Percentiles rank a stretch among this genome's conserved stretches.
Conservation (phyloP, 163 green algal genomes). For the Scenedesmus sp. region DNA sequence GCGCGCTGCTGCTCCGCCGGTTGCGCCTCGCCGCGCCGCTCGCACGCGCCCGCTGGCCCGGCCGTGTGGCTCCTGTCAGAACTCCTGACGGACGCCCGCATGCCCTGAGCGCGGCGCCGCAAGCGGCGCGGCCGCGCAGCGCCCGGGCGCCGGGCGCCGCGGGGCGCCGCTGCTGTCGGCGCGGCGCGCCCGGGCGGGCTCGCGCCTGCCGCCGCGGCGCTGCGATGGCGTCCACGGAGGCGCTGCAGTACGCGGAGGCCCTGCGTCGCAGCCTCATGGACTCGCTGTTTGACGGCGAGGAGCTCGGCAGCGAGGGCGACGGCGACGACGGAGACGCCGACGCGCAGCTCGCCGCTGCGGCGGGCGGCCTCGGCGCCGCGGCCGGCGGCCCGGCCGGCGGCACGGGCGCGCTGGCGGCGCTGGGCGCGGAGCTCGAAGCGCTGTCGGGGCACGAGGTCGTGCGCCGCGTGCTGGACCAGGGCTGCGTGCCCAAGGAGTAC, state of each 20-base stretch:
- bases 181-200: too few species aligned
- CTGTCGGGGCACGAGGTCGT: slow-evolving; percentile 85
- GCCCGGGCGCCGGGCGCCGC: too few species aligned
- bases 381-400: neutral
- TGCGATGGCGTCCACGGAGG: slow-evolving; percentile 32
- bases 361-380: neutral
- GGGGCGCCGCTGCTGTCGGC: too few species aligned
- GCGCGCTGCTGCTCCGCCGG: too few species aligned
- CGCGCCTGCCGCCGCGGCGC: too few species aligned
- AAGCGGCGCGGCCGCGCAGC: too few species aligned
- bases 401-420: slow-evolving; percentile 53
- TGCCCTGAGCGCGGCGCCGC: too few species aligned
- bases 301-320: neutral
- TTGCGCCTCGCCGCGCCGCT: too few species aligned
- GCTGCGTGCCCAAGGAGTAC: slow-evolving; percentile 74
- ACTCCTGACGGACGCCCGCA: too few species aligned
- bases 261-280: slow-evolving; percentile 41
- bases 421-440: slow-evolving; percentile 86
- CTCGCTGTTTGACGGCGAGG: slow-evolving; percentile 15
- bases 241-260: slow-evolving; percentile 40
- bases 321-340: slow-evolving; percentile 11
- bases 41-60: too few species aligned
- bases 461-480: slow-evolving; percentile 74
- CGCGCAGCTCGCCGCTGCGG: neutral
- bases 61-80: too few species aligned